Conservation (phyloP, 108 stramenopile genomes). For the Fragilariopsis cylindrus region DNA sequence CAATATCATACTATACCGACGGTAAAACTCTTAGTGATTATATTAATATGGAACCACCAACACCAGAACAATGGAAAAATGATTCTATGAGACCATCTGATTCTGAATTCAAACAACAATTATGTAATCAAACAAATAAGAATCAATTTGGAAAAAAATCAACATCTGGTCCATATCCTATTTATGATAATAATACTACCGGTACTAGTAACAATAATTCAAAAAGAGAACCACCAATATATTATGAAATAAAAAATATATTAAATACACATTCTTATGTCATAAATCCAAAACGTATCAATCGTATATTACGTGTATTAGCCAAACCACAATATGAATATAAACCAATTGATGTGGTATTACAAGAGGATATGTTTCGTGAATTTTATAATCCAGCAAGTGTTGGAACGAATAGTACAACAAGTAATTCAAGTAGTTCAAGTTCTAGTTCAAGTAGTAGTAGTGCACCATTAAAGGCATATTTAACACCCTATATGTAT, state of each 20-base stretch:
- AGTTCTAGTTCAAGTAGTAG: not conserved
- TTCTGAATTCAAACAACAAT: not conserved
- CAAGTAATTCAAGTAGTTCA: too few species aligned
- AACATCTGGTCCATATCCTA: conserved; percentile 12
- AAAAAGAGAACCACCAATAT: not conserved
- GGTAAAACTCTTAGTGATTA: not conserved
- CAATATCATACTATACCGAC: conserved; percentile 18
- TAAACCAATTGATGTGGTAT: not conserved
- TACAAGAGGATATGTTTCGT: not conserved
- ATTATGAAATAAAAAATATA: conserved; percentile 7
- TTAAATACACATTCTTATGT: conserved; percentile 26
- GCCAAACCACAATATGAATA: not conserved
- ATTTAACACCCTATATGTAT: not conserved
- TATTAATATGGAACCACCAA: not conserved
- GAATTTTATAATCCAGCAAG: not conserved
- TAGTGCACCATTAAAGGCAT: not conserved
- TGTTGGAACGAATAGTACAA: too few species aligned
- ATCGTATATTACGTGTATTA: not conserved
- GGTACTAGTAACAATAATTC: not conserved
- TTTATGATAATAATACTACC: not conserved
- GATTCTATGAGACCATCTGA: not conserved
- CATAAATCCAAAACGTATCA: conserved; percentile 20
- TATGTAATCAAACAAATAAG: not conserved
- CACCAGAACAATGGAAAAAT: not conserved
- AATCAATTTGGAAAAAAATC: not conserved